Evolutionary conservation across 495 filamentous ascomycete genomes (phyloP), one percentile per base, ranked within the genome.

Genomic region (Articulospora tetracladia): DNA sequence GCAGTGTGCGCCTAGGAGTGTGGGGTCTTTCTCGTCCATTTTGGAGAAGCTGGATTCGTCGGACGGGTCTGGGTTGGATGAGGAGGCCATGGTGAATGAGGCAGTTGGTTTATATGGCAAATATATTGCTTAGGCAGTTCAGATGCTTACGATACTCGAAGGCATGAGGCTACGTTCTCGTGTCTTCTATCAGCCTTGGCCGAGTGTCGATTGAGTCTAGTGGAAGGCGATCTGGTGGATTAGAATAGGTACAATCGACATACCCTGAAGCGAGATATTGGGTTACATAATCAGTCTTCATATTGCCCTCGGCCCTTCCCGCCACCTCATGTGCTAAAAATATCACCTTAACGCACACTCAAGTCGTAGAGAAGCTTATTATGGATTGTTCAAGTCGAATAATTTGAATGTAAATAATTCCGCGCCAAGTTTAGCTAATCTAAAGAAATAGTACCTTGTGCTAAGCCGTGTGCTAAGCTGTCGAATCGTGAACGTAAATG

Each of bases 1-100:
- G 80, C 94, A 98, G 77, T 96, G 92, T 56, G 85, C 83, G 67
- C 94, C 94, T 71, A 98, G 89, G 12, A 90, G 82, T 64, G 87
- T 86, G 36, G 90, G 83, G 75, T 97, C 91, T 68, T 75, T 74
- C 41, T 64, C 66, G 53, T 69, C 63, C 66, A 87, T 79, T 74
- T 86, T 81, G 69, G 59, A 68, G 67, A 66, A 68, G 51, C 8
- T 58, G 63, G 55, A 19, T 44, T 72, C 65, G 62, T 72, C 71
- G 20, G 68, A 28, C 27, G 65, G 55, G 22, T 63, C 55, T 28
- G 74, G 63, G 25, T 68, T 59, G 17, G 68, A 66, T 60, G 72
- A 69, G 47, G 74, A 69, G 11, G 78, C 68, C 77, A 79, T 80
- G 22, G 39, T 72, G 66, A 61, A 20, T 17, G 44, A 27, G 6